phyloP scores from a whole-genome alignment of 2,329 filamentous ascomycete species.

The Shiraia bambusicola region DNA sequence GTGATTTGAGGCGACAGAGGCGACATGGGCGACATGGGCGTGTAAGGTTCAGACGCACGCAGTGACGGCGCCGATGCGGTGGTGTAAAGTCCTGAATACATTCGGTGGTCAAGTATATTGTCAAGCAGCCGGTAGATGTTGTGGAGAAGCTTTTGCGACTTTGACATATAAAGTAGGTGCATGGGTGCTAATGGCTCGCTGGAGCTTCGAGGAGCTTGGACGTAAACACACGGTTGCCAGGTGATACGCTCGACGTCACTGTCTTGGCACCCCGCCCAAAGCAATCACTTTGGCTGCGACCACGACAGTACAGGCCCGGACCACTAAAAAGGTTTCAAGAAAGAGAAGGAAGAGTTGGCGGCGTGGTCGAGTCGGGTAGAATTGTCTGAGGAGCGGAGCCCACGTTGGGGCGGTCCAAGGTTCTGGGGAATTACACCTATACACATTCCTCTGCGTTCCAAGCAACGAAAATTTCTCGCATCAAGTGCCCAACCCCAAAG shows the following conservation, averaged over 20 bases:
- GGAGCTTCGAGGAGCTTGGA: conserved; percentile 13
- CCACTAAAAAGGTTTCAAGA: neutral
- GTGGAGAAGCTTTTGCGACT: conserved; percentile 28
- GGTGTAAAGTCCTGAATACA: conserved; percentile 34
- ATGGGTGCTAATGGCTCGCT: conserved; percentile 21
- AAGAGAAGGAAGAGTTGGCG: conserved; percentile 6
- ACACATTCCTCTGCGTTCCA: conserved; percentile 20
- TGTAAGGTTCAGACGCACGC: conserved; percentile 43
- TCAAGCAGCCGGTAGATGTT: conserved; percentile 27
- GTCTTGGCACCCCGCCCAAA: conserved; percentile 23
- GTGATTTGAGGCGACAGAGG: conserved; percentile 37
- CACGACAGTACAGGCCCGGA: conserved; percentile 5
- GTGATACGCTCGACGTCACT: conserved; percentile 30
- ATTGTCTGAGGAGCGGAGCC: neutral
- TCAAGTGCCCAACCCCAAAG: conserved; percentile 4
- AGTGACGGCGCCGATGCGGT: conserved; percentile 50
- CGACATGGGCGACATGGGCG: conserved; percentile 33
- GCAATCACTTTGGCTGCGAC: conserved; percentile 21
- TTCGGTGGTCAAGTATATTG: conserved; percentile 28
- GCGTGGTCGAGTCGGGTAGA: conserved; percentile 16
- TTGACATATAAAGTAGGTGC: conserved; percentile 34
- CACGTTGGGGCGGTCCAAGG: conserved; percentile 3
- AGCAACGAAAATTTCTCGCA: conserved; percentile 10
- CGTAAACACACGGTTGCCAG: conserved; percentile 36
- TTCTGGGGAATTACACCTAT: conserved; percentile 7